Base-by-base conservation (phyloP, 1,139 yeast species). In the Suhomyces terraborum region DNA sequence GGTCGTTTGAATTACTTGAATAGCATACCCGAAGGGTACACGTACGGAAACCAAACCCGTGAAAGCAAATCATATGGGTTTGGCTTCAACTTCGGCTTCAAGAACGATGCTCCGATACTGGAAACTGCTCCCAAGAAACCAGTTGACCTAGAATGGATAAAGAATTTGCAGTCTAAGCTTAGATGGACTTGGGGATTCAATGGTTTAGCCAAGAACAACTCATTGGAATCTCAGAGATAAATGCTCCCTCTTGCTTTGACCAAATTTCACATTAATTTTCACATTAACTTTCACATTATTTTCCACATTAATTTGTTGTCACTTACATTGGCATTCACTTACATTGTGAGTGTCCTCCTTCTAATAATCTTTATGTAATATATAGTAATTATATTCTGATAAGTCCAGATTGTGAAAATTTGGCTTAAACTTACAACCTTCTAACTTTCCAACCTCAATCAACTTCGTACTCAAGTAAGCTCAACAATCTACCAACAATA, bases 401-500 rank as follows among this genome's bases (percentile, higher is more conserved):
- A 18, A 12, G 18, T 9, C 32, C 23, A 30, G 12, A 13, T 14
- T 7, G 18, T 4, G 22, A 7, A 12, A 14, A 16, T 32, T 27
- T 32, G 26, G 35, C 27, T 6, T 30, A 12, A 20, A 13, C n/a
- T n/a, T 20, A 3, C 16, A 24, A 12, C 13, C n/a, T n/a, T n/a
- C n/a, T n/a, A n/a, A n/a, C n/a, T n/a, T n/a, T n/a, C n/a, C n/a
- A n/a, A n/a, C 10, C 6, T 22, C 27, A 32, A 18, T 19, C 18
- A 48, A 54, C 76, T 53, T 76, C 79, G 17, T 71, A 60, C 30
- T 75, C 71, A 13, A 77, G 52, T 27, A 77, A 54, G 16, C 49
- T 54, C 52, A 74, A 69, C 41, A 77, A 59, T 9, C 64, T 55
- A 1, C 68, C 71, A 45, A 77, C 53, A 1, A 78, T 69, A 28